Base-by-base conservation (phyloP, 2,329 filamentous ascomycete species). In the Diplodia mutila region DNA sequence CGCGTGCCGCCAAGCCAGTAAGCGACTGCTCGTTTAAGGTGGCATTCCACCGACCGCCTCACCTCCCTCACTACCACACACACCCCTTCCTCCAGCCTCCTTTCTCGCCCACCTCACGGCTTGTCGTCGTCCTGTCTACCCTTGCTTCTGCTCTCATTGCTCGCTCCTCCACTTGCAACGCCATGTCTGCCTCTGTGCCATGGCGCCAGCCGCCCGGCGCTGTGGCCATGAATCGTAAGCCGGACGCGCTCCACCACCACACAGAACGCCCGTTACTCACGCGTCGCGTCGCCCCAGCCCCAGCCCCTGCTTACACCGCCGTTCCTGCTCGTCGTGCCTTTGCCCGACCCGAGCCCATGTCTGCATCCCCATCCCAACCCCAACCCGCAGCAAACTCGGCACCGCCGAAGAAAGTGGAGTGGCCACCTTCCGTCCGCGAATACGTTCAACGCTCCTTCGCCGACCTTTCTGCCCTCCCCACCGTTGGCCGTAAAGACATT, bases 371-470 rank as follows among this genome's bases (percentile, higher is more conserved):
- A 72, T 51, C 69, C 59, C 68, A 72, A 54, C 46, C 65, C 18
- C 49, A 49, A 48, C 48, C 71, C n/a, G 61, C 68, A 51, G 52
- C 76, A 69, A 49, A 42, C 11, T 72, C 78, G 27, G 77, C 80
- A 70, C 78, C 82, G 61, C 77, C 77, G 6, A 66, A 70, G 81
- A 92, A 90, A 82, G 89, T 90, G 73, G 88, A 91, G 73, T 98
- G 93, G 90, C 90, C 93, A 37, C 83, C 87, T 52, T 87, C 90
- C n/a, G 92, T 98, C 69, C 91, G 93, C 73, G 84, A 86, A 71
- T 98, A 97, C 81, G 94, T 98, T 37, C 90, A 93, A 75, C 89
- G 93, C 75, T 94, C 93, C 29, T 98, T 98, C 77, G 88, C 91
- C 61, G 86, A 88, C 29, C 86, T 89, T 68, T 91, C 93, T 76